Evolutionary conservation across 179 eudicot genomes (phyloP).

Genomic region (Beta macrorhiza): DNA sequence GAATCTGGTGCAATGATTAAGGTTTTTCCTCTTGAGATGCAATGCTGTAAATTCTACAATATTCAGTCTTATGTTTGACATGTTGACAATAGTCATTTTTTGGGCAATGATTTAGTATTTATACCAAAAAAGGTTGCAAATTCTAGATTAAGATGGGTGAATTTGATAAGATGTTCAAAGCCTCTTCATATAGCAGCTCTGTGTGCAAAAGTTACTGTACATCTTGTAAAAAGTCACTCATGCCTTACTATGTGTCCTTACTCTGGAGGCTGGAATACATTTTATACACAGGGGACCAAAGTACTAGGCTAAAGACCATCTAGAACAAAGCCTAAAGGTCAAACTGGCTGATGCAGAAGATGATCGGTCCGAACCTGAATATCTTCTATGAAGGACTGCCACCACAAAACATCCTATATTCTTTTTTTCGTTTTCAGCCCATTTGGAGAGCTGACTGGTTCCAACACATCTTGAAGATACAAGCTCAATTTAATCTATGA

Average conservation of each 20-base stretch:
- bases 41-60: constrained; percentile 1
- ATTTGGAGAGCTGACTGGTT: not conserved
- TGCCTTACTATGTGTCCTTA: not conserved
- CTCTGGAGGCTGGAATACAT: not conserved
- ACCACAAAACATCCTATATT: not conserved
- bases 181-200: not conserved
- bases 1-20: constrained; percentile 94
- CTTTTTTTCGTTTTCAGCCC: not conserved
- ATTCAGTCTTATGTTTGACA: not conserved
- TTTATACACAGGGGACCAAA: not conserved
- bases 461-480: not conserved
- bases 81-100: not conserved
- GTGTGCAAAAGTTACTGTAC: not conserved
- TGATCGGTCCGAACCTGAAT: not conserved
- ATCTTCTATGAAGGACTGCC: not conserved
- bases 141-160: not conserved
- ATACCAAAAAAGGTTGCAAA: not conserved
- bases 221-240: not conserved
- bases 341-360: not conserved
- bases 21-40: constrained; percentile 37
- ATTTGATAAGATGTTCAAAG: not conserved
- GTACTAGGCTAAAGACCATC: constrained; percentile 4
- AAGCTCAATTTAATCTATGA: not conserved
- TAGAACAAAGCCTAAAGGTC: not conserved
- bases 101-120: not conserved